Base-by-base conservation (phyloP, 75 land plant species). In the Picea sitchensis region DNA sequence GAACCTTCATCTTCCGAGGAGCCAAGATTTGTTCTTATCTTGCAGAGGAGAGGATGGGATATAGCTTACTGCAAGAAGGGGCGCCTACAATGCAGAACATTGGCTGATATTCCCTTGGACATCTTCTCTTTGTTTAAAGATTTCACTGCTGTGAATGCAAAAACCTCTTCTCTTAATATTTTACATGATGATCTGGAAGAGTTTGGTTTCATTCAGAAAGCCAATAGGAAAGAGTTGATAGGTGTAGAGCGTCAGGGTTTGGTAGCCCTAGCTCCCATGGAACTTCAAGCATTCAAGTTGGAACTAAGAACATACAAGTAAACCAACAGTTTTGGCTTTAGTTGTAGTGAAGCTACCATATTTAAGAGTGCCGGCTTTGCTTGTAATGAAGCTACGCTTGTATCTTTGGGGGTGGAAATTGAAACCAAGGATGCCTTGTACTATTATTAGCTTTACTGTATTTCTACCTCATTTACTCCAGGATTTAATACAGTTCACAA, bases 11-110 rank as follows among this genome's bases (percentile, higher is more conserved):
- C 73, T 76, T 30, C 68, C 2, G 78, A 77, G 61, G 86, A 82
- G 14, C 56, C 89, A 51, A 82, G 84, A 69, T 93, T 91, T 81
- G 90, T 83, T 26, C 71, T 98, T 15, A 81, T 92, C 14, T 85
- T 98, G 59, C 98, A 95, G 58, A 89, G 96, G 82, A 86, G 90
- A 64, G 83, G 88, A 8, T 95, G 91, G 94, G 99, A 95, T 83
- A 38, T 84, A 18, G 86, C 92, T 3, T 98, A 85, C 74, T 89
- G 91, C 76, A 65, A 75, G 65, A 87, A 78, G 77, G 89, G 88
- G 63, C 67, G 81, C 34, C 78, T 85, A 15, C 76, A 79, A 63
- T 94, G 99, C 74, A 71, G 81, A 32, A 87, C 77, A 14, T 2
- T 90, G n/a, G 82, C 76, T 14, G 88, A 93, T 78, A 87, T 75